Evolutionary conservation across 2,329 filamentous ascomycete genomes (phyloP).

Genomic region (Arthrinium phaeospermum): DNA sequence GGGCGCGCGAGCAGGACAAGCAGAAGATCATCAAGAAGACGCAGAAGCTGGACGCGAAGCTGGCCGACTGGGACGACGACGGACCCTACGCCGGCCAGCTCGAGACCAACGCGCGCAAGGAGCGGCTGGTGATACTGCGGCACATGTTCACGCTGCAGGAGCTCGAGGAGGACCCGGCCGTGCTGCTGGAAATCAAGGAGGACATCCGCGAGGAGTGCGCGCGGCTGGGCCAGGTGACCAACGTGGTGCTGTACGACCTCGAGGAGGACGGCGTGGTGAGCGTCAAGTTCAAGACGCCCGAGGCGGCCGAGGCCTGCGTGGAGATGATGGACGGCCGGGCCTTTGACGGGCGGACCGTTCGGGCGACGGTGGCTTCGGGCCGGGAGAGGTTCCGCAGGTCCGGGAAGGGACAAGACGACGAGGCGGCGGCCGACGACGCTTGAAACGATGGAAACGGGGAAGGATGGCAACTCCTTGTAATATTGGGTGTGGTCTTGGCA

Average conservation of each 20-base stretch:
- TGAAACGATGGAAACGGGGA: background rate
- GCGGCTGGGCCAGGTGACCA: slow-evolving; percentile 87
- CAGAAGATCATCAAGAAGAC: slow-evolving; percentile 91
- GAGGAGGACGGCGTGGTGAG: slow-evolving; percentile 85
- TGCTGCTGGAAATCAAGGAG: slow-evolving; percentile 89
- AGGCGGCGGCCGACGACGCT: slow-evolving; percentile 31
- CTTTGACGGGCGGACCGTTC: slow-evolving; percentile 75
- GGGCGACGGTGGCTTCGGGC: slow-evolving; percentile 74
- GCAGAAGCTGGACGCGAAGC: slow-evolving; percentile 87
- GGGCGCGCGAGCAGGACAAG: slow-evolving; percentile 69
- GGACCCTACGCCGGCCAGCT: slow-evolving; percentile 62
- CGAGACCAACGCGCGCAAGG: slow-evolving; percentile 61
- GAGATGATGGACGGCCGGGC: slow-evolving; percentile 78
- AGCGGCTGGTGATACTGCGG: slow-evolving; percentile 85
- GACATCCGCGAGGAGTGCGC: slow-evolving; percentile 90
- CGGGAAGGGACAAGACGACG: slow-evolving; percentile 53
- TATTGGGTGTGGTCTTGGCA: background rate
- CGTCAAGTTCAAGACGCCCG: slow-evolving; percentile 77
- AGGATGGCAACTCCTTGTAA: background rate
- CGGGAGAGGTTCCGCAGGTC: slow-evolving; percentile 76
- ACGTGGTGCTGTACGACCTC: slow-evolving; percentile 87
- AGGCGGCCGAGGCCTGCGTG: slow-evolving; percentile 76
- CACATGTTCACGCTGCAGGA: slow-evolving; percentile 92
- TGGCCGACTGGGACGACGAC: slow-evolving; percentile 96
- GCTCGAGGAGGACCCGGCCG: slow-evolving; percentile 82